A percentile compares a stretch with the other conserved stretches of the same genome.
These are phyloP conservation scores for Candolleomyces eurysporus DNA, from an alignment of 768 basidiomycete genomes.

Conservation along the genomic window DNA sequence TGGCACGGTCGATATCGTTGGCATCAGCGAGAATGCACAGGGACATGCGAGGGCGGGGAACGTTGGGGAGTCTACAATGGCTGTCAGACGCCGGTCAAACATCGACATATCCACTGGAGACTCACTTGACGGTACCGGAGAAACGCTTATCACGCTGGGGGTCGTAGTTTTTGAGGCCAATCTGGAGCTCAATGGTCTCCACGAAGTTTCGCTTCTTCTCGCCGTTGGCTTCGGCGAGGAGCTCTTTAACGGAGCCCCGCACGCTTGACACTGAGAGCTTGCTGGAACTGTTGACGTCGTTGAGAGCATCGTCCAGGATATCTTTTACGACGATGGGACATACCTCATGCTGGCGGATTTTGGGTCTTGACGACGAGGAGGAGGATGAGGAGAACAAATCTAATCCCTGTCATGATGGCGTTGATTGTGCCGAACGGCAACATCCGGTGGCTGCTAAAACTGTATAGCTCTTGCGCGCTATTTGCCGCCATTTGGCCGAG, in stretches of 20 bases:
- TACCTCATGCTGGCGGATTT: not conserved
- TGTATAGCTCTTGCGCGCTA: not conserved
- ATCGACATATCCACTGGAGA: conserved; percentile 3
- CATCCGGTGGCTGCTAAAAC: not conserved
- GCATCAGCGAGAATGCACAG: conserved; percentile 99
- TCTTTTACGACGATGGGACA: not conserved
- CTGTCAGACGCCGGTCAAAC: conserved; percentile 8
- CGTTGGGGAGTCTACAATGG: conserved; percentile 76
- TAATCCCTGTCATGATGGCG: not conserved
- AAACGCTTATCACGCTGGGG: conserved; percentile 99
- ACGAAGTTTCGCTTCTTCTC: conserved; percentile 93
- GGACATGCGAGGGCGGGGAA: conserved; percentile 98
- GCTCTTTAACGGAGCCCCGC: conserved; percentile 94
- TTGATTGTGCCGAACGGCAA: not conserved
- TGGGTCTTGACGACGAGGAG: not conserved
- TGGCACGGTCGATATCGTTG: conserved; percentile 96
- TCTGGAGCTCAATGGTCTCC: conserved; percentile 95
- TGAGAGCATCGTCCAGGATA: not conserved
- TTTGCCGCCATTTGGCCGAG: too few relatives aligned
- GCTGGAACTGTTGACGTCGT: conserved; percentile 32
- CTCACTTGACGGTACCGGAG: conserved; percentile 95
- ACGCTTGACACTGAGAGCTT: conserved; percentile 99
- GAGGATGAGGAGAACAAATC: not conserved
- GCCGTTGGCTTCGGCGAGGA: conserved; percentile 78
- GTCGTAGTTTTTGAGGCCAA: conserved; percentile 98